phyloP scores from a whole-genome alignment of 148 eudicot genomes.

The Chenopodium quinoa region DNA sequence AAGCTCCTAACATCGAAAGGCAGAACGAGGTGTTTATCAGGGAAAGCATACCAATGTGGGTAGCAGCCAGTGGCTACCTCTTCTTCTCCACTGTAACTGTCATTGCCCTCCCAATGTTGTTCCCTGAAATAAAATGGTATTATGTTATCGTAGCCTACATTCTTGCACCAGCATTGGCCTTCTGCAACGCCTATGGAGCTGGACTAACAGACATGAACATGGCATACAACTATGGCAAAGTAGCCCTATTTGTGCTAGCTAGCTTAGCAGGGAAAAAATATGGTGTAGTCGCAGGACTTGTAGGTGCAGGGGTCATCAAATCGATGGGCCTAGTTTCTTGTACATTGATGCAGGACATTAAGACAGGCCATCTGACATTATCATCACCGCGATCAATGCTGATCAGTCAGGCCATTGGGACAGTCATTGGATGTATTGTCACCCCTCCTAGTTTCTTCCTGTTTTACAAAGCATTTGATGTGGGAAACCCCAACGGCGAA shows the following conservation, averaged over 20 bases:
- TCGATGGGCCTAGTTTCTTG: constrained; percentile 63
- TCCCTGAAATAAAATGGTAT: constrained; percentile 66
- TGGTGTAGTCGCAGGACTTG: constrained; percentile 73
- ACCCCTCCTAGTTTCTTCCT: constrained; percentile 62
- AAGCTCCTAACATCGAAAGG: constrained; percentile 27
- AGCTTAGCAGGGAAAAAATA: constrained; percentile 49
- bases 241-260: constrained; percentile 65
- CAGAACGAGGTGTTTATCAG: constrained; percentile 51
- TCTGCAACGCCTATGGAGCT: constrained; percentile 80
- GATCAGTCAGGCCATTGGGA: constrained; percentile 66
- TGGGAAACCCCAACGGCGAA: constrained; percentile 59
- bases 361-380: constrained; percentile 67
- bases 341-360: constrained; percentile 66
- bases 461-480: constrained; percentile 64
- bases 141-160: constrained; percentile 55
- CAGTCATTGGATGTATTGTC: constrained; percentile 60
- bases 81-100: constrained; percentile 54
- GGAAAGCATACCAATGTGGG: constrained; percentile 64
- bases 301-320: constrained; percentile 74
- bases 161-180: constrained; percentile 60
- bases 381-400: constrained; percentile 77
- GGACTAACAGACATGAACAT: constrained; percentile 85
- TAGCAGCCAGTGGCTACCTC: constrained; percentile 52
- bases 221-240: constrained; percentile 78
- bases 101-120: constrained; percentile 53